These are phyloP conservation scores for Telfairia occidentalis DNA, from an alignment of 331 rosid species.

Conservation along the genomic window DNA sequence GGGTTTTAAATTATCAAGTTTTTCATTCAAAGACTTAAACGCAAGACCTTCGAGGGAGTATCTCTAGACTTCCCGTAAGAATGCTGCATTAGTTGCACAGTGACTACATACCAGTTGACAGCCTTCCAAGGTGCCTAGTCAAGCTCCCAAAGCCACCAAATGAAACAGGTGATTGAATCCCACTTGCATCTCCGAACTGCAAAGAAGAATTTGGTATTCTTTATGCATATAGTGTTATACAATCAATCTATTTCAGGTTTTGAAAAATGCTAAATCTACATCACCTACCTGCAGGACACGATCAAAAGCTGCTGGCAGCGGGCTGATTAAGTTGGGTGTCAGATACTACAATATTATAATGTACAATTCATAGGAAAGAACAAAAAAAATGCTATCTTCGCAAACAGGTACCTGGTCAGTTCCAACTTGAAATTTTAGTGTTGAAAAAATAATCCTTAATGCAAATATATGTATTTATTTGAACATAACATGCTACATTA, in stretches of 20 bases:
- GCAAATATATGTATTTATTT: neutral
- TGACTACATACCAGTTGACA: constrained; percentile 46
- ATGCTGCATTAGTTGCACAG: neutral
- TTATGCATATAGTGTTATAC: neutral
- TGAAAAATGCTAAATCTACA: constrained; percentile 16
- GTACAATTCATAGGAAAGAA: neutral
- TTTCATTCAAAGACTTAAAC: neutral
- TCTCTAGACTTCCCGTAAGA: neutral
- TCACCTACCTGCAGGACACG: constrained; percentile 92
- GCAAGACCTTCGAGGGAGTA: neutral
- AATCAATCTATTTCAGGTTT: constrained; percentile 16
- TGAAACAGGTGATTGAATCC: constrained; percentile 95
- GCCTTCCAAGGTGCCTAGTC: constrained; percentile 84
- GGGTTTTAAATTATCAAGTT: neutral
- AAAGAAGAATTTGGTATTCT: constrained; percentile 19
- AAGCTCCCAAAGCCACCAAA: constrained; percentile 97
- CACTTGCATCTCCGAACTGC: constrained; percentile 99
- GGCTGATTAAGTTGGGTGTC: constrained; percentile 41
- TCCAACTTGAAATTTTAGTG: neutral
- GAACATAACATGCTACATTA: no score
- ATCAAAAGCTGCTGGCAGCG: constrained; percentile 68
- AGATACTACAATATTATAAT: constrained; percentile 3
- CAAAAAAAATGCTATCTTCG: neutral
- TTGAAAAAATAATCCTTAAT: neutral
- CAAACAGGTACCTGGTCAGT: neutral